These are phyloP conservation scores for Aspergillus sp. DNA, from an alignment of 2,329 filamentous ascomycete genomes.

Conservation along the genomic window DNA sequence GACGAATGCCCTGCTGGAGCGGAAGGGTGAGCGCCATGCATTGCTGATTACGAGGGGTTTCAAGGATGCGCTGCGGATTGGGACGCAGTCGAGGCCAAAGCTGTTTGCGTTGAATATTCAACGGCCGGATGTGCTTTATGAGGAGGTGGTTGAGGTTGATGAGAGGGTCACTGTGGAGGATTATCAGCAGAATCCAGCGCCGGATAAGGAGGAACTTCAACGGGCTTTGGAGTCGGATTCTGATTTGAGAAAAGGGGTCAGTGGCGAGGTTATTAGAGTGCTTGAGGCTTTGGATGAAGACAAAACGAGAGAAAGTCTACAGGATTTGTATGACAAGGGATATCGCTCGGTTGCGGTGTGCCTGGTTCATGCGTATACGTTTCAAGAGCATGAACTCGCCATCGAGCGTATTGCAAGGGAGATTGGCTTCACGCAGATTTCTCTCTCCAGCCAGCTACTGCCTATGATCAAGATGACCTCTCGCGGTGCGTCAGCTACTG, in stretches of 20 bases:
- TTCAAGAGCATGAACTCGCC: conserved; percentile 76
- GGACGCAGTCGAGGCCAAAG: conserved; percentile 85
- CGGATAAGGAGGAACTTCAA: conserved; percentile 64
- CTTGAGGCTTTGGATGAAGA: conserved; percentile 60
- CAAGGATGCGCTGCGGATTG: conserved; percentile 81
- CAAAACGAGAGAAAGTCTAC: conserved; percentile 57
- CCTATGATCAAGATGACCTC: conserved; percentile 84
- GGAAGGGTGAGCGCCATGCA: conserved; percentile 84
- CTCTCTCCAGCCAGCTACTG: conserved; percentile 76
- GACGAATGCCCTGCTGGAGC: conserved; percentile 83
- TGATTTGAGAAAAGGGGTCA: conserved; percentile 45
- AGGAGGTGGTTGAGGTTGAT: conserved; percentile 79
- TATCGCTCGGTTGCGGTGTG: conserved; percentile 82
- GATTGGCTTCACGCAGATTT: conserved; percentile 73
- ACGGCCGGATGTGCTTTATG: conserved; percentile 83
- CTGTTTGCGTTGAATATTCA: conserved; percentile 91
- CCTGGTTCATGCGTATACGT: conserved; percentile 87
- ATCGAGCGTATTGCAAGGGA: conserved; percentile 76
- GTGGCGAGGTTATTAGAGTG: conserved; percentile 66
- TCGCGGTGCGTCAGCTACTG: conserved; percentile 72
- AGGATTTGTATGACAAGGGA: conserved; percentile 66
- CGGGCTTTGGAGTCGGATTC: no score
- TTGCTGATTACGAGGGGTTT: conserved; percentile 87
- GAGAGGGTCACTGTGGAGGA: conserved; percentile 68
- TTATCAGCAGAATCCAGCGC: conserved; percentile 54